phyloP scores from a whole-genome alignment of 805 yeast species.

The Schwanniomyces vanrijiae region DNA sequence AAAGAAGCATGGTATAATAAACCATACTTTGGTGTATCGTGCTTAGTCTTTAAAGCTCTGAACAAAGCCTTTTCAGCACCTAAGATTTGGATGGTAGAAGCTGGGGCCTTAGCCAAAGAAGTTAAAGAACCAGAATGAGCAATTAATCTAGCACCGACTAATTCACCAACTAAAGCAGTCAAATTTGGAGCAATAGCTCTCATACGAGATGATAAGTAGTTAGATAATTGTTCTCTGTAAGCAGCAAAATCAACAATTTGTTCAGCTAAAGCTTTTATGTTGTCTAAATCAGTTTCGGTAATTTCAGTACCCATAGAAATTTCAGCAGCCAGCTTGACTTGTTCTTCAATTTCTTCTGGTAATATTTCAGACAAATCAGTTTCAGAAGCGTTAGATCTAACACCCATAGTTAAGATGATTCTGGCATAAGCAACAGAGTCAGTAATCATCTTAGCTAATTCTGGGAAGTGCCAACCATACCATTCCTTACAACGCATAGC shows the following conservation, averaged over 20 bases:
- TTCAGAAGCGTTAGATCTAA: constrained; percentile 85
- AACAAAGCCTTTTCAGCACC: constrained; percentile 99
- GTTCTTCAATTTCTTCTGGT: constrained; percentile 48
- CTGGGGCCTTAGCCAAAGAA: constrained; percentile 96
- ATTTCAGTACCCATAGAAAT: constrained; percentile 99
- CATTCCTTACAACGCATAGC: constrained; percentile 99
- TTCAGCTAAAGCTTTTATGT: constrained; percentile 88
- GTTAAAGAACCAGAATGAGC: constrained; percentile 96
- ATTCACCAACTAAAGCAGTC: constrained; percentile 93
- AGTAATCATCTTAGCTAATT: constrained; percentile 92
- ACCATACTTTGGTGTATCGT: constrained; percentile 98
- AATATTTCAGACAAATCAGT: constrained; percentile 67
- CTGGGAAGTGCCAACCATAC: constrained; percentile 99
- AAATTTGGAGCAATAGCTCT: constrained; percentile 98
- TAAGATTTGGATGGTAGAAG: constrained; percentile 95
- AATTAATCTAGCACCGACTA: constrained; percentile 96
- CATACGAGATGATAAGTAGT: constrained; percentile 92
- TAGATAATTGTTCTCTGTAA: constrained; percentile 93
- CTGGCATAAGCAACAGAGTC: constrained; percentile 97
- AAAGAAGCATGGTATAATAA: constrained; percentile 93
- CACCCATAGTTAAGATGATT: constrained; percentile 90
- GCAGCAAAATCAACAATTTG: constrained; percentile 95
- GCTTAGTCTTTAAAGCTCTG: constrained; percentile 98
- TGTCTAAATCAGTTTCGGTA: constrained; percentile 83
- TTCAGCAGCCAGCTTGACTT: constrained; percentile 94